Evolutionary conservation across 202 grass and related monocot genomes (phyloP).

Genomic region (Elaeis oleifera): DNA sequence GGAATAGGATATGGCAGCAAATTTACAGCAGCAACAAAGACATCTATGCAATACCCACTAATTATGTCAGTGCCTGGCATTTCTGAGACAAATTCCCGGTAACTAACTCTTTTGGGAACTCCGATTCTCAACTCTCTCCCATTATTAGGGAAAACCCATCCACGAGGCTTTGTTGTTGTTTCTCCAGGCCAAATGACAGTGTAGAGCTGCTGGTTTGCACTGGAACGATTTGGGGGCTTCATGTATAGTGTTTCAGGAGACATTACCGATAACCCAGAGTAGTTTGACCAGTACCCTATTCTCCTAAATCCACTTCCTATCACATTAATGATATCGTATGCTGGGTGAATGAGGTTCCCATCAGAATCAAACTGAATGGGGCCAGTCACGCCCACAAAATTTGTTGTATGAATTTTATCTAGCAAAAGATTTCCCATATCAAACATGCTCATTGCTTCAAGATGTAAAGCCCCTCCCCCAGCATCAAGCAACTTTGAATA

Average conservation of each 20-base stretch:
- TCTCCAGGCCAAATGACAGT: conserved; percentile 66
- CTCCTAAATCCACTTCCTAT: conserved; percentile 49
- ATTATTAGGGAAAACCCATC: conserved; percentile 76
- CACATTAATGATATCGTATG: conserved; percentile 70
- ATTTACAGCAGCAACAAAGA: conserved; percentile 66
- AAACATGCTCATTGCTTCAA: conserved; percentile 58
- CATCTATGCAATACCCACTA: conserved; percentile 65
- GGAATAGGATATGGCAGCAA: conserved; percentile 61
- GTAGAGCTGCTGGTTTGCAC: conserved; percentile 36
- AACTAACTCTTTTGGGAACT: conserved; percentile 65
- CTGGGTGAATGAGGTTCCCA: conserved; percentile 50
- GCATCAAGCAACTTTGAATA: conserved; percentile 44
- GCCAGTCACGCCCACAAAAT: conserved; percentile 62
- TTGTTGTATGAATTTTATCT: conserved; percentile 43
- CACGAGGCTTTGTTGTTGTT: conserved; percentile 41
- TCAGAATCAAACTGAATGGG: conserved; percentile 50
- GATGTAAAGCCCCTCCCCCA: conserved; percentile 33
- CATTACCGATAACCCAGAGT: conserved; percentile 53
- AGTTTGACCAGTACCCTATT: conserved; percentile 77
- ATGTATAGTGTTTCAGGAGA: conserved; percentile 58
- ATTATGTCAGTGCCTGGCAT: conserved; percentile 30
- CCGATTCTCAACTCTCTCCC: conserved; percentile 61
- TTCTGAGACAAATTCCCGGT: conserved; percentile 44
- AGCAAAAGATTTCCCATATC: conserved; percentile 44
- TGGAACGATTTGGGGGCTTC: conserved; percentile 33